Base-by-base conservation (phyloP, 371 early-diverging fungal species). In the Lichtheimia corymbifera region DNA sequence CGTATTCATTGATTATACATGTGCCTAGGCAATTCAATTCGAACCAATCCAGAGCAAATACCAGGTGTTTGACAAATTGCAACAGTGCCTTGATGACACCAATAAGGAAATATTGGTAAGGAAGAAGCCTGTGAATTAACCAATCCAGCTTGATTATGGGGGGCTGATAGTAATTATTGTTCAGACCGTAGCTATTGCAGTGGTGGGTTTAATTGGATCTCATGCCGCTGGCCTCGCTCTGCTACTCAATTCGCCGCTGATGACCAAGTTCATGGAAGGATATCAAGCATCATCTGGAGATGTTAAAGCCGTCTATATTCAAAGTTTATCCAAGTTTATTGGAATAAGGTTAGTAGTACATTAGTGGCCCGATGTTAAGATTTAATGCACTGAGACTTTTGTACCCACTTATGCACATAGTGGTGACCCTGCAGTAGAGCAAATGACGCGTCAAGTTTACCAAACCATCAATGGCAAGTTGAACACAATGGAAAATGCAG, bases 141-240 rank as follows among this genome's bases (percentile, higher is more conserved):
- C 35, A 35, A 35, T 35, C 35, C 35, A 35, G 35, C 35, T 35
- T 35, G 35, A 35, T 35, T 35, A 28, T 35, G 35, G 35, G 35
- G 11, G 35, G 35, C 35, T 35, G 11, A 35, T 35, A 35, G 35
- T 35, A 35, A 35, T 35, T 35, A 35, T 35, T 11, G 15, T 51
- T 15, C 60, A 82, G 83, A 69, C 59, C 18, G 70, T 65, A 3
- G 65, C 73, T 9, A 63, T 80, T 25, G 67, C 72, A 27, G 61
- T 68, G 28, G 47, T 79, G 55, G 81, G 83, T 6, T 55, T 77
- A 6, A 62, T 80, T 22, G 83, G 79, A 17, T 71, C 75, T 5
- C 70, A 67, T 61, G 9, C 57, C 13, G 5, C 25, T 15, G 80
- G 77, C 7, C 59, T 83, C 13, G 50, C 40, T 5, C 35, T 72